Evolutionary conservation across 2,329 filamentous ascomycete species (phyloP).

Genomic region (Clathrospora elynae): DNA sequence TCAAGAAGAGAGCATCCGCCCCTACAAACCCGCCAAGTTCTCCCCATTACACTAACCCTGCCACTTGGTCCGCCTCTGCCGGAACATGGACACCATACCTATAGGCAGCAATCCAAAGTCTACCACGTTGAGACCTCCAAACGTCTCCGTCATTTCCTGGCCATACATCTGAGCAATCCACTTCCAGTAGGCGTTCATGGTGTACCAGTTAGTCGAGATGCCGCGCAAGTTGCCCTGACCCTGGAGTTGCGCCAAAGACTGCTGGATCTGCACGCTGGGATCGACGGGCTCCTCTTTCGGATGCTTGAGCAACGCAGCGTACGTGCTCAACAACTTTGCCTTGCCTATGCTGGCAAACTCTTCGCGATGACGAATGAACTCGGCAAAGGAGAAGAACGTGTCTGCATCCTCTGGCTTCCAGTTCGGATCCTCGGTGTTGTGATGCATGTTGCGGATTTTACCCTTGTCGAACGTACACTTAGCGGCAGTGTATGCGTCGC

Average conservation of each 20-base stretch:
- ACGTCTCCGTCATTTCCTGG: conserved; percentile 40
- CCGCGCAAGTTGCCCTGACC: conserved; percentile 31
- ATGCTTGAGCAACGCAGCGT: conserved; percentile 25
- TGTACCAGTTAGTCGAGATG: conserved; percentile 28
- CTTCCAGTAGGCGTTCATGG: conserved; percentile 46
- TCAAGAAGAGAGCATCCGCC: too few relatives aligned
- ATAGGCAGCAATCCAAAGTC: conserved; percentile 43
- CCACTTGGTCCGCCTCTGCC: conserved; percentile 43
- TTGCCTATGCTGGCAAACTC: conserved; percentile 9
- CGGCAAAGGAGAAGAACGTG: conserved; percentile 36
- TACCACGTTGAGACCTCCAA: conserved; percentile 44
- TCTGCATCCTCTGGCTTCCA: conserved; percentile 23
- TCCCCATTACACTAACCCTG: conserved; percentile 26
- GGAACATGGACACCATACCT: conserved; percentile 45
- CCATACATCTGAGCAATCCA: conserved; percentile 48
- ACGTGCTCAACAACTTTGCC: conserved; percentile 24
- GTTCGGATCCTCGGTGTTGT: conserved; percentile 10
- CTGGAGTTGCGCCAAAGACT: conserved; percentile 28
- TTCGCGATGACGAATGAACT: conserved; percentile 34
- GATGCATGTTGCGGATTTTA: conserved; percentile 10
- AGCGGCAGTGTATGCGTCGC: conserved; percentile 43
- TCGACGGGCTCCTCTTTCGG: conserved; percentile 30
- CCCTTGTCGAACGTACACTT: conserved; percentile 39
- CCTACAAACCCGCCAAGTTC: too few relatives aligned
- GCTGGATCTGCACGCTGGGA: conserved; percentile 22